Conservation (phyloP, 2,329 filamentous ascomycete species). For the Fusarium keratoplasticum region DNA sequence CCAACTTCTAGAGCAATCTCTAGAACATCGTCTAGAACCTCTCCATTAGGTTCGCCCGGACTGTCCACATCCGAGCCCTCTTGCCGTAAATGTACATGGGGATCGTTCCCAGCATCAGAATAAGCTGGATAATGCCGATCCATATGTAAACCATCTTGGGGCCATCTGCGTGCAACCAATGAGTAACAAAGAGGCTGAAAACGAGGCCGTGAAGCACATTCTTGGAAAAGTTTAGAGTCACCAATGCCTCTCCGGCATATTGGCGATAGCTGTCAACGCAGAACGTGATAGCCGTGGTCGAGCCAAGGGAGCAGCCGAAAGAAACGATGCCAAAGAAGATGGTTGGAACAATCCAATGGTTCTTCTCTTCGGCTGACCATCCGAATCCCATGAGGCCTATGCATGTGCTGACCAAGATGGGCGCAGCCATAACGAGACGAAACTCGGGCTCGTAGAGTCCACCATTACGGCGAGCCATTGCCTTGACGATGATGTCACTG, state of each 20-base stretch:
- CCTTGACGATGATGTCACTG: conserved; percentile 85
- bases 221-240: conserved; percentile 94
- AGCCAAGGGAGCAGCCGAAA: conserved; percentile 91
- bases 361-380: conserved; percentile 82
- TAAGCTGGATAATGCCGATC: conserved; percentile 87
- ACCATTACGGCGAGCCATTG: conserved; percentile 86
- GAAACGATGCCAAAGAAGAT: conserved; percentile 92
- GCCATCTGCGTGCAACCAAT: conserved; percentile 83
- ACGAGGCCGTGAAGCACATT: conserved; percentile 92
- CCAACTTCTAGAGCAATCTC: neutral
- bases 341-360: conserved; percentile 92
- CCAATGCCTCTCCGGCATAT: conserved; percentile 92
- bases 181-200: conserved; percentile 88
- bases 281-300: conserved; percentile 93
- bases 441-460: conserved; percentile 97
- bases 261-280: conserved; percentile 93
- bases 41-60: conserved; percentile 87
- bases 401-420: conserved; percentile 80
- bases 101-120: conserved; percentile 78
- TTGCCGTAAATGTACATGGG: conserved; percentile 97
- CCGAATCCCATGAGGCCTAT: conserved; percentile 95
- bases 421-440: conserved; percentile 86
- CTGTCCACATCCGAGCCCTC: conserved; percentile 92
- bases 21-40: conserved; percentile 59
- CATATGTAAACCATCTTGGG: conserved; percentile 83